Conservation (phyloP, 306 rosid species). For the Astragalus glycyphyllos region DNA sequence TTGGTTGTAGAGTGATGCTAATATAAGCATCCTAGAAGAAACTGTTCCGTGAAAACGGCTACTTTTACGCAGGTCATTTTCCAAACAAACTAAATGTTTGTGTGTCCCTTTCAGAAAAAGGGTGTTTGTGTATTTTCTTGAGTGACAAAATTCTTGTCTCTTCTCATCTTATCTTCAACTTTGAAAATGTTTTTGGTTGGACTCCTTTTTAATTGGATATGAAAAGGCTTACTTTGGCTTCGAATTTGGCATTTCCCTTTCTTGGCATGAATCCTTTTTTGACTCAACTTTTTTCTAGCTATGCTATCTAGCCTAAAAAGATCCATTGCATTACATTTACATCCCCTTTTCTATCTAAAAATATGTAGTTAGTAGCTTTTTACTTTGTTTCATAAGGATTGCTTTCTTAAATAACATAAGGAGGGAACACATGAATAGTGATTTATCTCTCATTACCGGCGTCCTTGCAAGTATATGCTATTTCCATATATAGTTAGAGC, state of each 20-base stretch:
- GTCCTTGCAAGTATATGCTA: conserved; percentile 34
- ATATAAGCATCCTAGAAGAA: conserved; percentile 48
- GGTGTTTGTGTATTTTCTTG: conserved; percentile 30
- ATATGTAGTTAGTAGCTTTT: conserved; percentile 30
- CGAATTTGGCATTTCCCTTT: conserved; percentile 64
- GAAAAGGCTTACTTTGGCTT: conserved; percentile 67
- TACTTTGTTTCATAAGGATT: conserved; percentile 26
- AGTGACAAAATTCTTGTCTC: conserved; percentile 1
- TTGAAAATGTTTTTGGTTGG: conserved; percentile 58
- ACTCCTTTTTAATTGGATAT: conserved; percentile 43
- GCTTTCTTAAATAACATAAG: conserved; percentile 47
- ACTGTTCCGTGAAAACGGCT: conserved; percentile 52
- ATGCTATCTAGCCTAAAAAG: conserved; percentile 43
- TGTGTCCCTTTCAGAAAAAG: conserved; percentile 65
- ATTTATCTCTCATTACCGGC: conserved; percentile 32
- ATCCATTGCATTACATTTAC: conserved; percentile 54
- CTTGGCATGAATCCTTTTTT: conserved; percentile 78
- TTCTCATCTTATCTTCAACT: conserved; percentile 21
- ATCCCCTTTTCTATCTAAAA: conserved; percentile 42
- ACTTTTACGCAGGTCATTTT: conserved; percentile 59
- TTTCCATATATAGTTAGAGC: conserved; percentile 49
- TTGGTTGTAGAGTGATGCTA: too few relatives aligned
- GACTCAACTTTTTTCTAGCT: conserved; percentile 56
- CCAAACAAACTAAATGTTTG: conserved; percentile 28
- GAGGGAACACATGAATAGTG: conserved; percentile 38